Base-by-base conservation (phyloP, 768 basidiomycete species). In the Coprinellus micaceus region DNA sequence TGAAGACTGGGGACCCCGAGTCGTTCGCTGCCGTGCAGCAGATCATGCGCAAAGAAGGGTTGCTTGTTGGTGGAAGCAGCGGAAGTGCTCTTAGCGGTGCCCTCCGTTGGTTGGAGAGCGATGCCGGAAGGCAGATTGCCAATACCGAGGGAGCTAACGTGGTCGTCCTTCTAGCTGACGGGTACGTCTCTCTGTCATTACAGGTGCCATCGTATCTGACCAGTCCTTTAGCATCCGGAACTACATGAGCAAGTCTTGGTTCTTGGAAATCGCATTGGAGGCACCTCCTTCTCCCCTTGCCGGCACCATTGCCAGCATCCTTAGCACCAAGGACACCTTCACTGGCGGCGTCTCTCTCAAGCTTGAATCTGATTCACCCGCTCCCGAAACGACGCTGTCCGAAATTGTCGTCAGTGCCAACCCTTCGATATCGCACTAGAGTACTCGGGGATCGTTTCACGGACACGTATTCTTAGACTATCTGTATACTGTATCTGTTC, bases 201-300 rank as follows among this genome's bases (percentile, higher is more conserved):
- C n/a, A n/a, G n/a, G n/a, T n/a, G 28, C 44, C 6, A 21, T 19
- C 47, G 17, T 63, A 49, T 15, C 11, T 47, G 50, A 37, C 15
- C 53, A 53, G 15, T 22, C 30, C 51, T 39, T 48, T 64, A 93
- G 94, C 1, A 85, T 97, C 53, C 82, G 94, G 62, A 96, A 96
- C 68, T 96, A 96, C 66, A 94, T 96, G 84, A 89, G 88, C 73
- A 95, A 94, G 66, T 82, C 86, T 11, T 96, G 94, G 94, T 95
- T 95, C 73, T 71, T 93, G 59, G 77, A 85, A 59, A 82, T 87
- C 63, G 82, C 85, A 4, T 69, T 87, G 61, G 70, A 78, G 40
- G 70, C 76, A 0, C 79, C 82, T 56, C 79, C 82, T 0, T 79
- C 86, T 2, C 73, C 79, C 4, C 73, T 86, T 29, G 79, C 83